phyloP scores from a whole-genome alignment of 768 basidiomycete genomes.

The Trametes punicea region DNA sequence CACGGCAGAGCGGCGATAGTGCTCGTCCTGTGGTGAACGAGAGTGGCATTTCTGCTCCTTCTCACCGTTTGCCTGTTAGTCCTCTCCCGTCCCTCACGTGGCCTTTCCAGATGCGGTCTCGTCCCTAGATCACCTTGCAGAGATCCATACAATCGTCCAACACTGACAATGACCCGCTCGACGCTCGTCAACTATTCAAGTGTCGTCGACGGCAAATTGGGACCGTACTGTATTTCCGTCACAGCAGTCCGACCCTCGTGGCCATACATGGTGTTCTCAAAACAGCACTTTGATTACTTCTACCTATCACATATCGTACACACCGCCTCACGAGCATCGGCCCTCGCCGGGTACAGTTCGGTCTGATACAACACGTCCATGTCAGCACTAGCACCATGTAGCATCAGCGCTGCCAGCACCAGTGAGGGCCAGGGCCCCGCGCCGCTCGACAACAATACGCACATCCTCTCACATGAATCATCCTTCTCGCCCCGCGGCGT shows the following conservation, averaged over 20 bases:
- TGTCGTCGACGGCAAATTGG: background rate
- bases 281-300: background rate
- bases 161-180: background rate
- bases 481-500: background rate
- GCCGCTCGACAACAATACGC: background rate
- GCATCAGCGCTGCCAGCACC: too few relatives aligned
- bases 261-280: background rate
- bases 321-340: background rate
- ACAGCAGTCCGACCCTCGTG: background rate
- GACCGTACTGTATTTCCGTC: background rate
- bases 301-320: background rate
- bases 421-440: too few relatives aligned
- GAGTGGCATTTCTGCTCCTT: too few relatives aligned
- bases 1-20: too few relatives aligned
- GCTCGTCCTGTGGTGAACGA: too few relatives aligned
- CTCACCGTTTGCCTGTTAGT: too few relatives aligned
- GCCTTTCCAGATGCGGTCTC: background rate
- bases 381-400: too few relatives aligned
- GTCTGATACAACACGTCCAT: background rate
- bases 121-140: conserved; percentile 5
- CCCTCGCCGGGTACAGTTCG: background rate
- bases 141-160: background rate
- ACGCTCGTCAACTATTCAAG: background rate
- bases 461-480: too few relatives aligned
- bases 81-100: background rate